Evolutionary conservation across 108 stramenopile species (phyloP), one percentile per base, ranked within the genome.

Genomic region (Mayamaea pseudoterrestris): DNA sequence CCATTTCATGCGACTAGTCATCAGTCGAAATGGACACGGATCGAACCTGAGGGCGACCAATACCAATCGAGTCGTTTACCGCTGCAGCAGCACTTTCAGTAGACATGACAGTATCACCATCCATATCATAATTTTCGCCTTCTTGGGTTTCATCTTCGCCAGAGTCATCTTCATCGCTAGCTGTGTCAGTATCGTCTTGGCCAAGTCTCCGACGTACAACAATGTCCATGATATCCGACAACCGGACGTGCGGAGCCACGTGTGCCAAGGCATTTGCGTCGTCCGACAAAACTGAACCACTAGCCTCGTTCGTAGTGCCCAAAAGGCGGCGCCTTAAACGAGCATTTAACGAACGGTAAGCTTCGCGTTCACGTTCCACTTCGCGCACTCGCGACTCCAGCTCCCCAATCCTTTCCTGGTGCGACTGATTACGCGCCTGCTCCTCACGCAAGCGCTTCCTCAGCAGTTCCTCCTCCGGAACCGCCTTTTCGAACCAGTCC

Each of bases 401-500:
- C n/a, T n/a, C n/a, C n/a, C n/a, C n/a, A 2, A 60, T 58, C 41
- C 70, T 61, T 36, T 37, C 35, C 9, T 59, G 58, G 21, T 65
- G 65, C 31, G 43, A 42, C 30, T 74, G 49, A 3, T 65, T 55
- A 25, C 50, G 42, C 8, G 57, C 78, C 39, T 78, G 69, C 50
- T 82, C 80, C 56, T 90, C 80, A 27, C 35, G 46, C 28, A 90
- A 57, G 12, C 82, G 67, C 39, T 58, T 53, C 7, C 71, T 70
- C 29, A 90, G 63, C 23, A 76, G 68, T 13, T 62, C 69, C 1
- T 61, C 68, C 40, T 82, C 76, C 29, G 68, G 64, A 22, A 57
- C 53, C 13, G 78, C 67, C n/a, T 66, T 49, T 49, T 75, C 71
- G 44, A 90, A 90, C 87, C 87, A 89, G 46, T 71, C 74, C 11